phyloP scores from a whole-genome alignment of 2,329 filamentous ascomycete species.

The Camillea tinctor region DNA sequence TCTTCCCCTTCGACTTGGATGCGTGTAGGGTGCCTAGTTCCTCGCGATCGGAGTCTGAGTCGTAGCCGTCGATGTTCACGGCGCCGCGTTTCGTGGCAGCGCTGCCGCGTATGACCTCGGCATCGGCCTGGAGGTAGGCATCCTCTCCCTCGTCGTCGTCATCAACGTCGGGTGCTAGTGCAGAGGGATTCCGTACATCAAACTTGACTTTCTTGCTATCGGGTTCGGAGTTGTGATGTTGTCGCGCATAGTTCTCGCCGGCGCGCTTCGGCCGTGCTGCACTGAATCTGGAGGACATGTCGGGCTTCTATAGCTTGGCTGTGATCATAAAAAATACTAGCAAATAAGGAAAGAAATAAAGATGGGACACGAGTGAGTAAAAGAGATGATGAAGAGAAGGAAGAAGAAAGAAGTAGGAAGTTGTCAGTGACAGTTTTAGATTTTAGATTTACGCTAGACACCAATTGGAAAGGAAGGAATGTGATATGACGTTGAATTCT shows the following conservation, averaged over 20 bases:
- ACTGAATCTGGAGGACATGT: slow-evolving; percentile 57
- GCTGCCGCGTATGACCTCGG: slow-evolving; percentile 85
- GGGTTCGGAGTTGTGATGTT: slow-evolving; percentile 59
- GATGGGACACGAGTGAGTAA: background rate
- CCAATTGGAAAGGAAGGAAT: background rate
- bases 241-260: slow-evolving; percentile 76
- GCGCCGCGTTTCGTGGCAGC: slow-evolving; percentile 84
- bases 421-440: background rate
- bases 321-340: background rate
- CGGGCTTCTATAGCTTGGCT: too few species aligned
- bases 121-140: slow-evolving; percentile 81
- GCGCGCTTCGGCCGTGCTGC: slow-evolving; percentile 79
- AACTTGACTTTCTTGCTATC: slow-evolving; percentile 81
- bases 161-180: slow-evolving; percentile 79
- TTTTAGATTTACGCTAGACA: background rate
- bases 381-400: slow-evolving; percentile 5
- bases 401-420: background rate
- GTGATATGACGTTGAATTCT: slow-evolving; percentile 30
- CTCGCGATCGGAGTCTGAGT: slow-evolving; percentile 90
- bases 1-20: slow-evolving; percentile 35
- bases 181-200: slow-evolving; percentile 91
- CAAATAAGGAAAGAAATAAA: background rate
- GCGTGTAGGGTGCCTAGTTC: slow-evolving; percentile 36
- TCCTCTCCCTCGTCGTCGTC: slow-evolving; percentile 49
- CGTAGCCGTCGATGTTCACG: slow-evolving; percentile 95